Conservation (phyloP, 129 eudicot species). For the Centrapalus pauciflorus region DNA sequence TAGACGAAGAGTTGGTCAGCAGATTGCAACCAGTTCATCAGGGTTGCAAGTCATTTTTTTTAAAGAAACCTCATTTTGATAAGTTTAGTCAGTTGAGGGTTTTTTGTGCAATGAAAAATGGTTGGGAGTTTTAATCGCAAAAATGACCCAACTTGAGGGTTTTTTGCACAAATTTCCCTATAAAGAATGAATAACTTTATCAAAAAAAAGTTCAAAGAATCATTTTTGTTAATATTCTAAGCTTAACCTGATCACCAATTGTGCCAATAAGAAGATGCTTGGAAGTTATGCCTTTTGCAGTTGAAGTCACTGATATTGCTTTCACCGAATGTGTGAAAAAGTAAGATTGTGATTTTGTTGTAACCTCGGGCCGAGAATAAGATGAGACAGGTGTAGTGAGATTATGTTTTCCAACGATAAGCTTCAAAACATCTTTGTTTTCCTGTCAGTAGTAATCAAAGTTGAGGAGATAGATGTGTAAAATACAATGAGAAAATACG, state of each 20-base stretch:
- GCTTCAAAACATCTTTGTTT: constrained; percentile 85
- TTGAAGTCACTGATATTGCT: constrained; percentile 77
- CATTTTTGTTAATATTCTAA: neutral
- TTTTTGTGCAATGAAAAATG: too few relatives aligned
- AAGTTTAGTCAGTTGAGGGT: too few relatives aligned
- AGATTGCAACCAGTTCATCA: too few relatives aligned
- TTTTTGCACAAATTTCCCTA: too few relatives aligned
- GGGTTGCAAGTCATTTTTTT: too few relatives aligned
- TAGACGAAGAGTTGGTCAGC: too few relatives aligned
- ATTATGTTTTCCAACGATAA: constrained; percentile 88
- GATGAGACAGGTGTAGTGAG: constrained; percentile 90
- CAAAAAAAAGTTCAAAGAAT: neutral
- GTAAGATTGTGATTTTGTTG: constrained; percentile 82
- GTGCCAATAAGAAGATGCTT: constrained; percentile 94
- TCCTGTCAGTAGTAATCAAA: constrained; percentile 47
- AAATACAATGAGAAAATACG: neutral
- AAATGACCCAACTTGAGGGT: too few relatives aligned
- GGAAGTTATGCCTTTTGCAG: constrained; percentile 92
- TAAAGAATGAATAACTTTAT: too few relatives aligned
- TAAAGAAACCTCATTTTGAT: too few relatives aligned
- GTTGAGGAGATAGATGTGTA: neutral
- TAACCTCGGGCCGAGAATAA: constrained; percentile 89
- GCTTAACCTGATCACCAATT: constrained; percentile 91
- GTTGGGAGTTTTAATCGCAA: too few relatives aligned
- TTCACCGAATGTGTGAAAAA: constrained; percentile 87